Evolutionary conservation across 441 rosid species (phyloP).

Genomic region (Eruca vesicaria): DNA sequence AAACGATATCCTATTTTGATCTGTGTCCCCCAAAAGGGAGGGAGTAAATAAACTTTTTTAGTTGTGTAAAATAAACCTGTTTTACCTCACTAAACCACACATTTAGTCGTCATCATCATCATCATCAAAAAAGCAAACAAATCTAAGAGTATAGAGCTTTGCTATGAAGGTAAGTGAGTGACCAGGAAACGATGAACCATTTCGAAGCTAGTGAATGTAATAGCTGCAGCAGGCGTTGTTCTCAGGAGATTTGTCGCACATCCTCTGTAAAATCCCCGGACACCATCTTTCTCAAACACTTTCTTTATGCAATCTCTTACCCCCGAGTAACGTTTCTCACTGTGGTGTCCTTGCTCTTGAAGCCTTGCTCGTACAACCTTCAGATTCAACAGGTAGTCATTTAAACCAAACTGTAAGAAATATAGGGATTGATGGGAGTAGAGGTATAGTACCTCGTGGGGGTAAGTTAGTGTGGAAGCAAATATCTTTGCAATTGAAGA

Average conservation of each 20-base stretch:
- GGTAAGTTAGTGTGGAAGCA: constrained; percentile 70
- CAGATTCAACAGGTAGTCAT: constrained; percentile 11
- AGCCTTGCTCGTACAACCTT: constrained; percentile 69
- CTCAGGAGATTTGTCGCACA: constrained; percentile 56
- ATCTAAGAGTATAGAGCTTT: constrained; percentile 28
- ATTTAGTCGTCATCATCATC: constrained; percentile 29
- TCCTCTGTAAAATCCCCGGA: constrained; percentile 54
- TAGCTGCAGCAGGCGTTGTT: constrained; percentile 57
- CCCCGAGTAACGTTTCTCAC: constrained; percentile 63
- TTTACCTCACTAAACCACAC: constrained; percentile 10
- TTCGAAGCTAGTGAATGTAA: constrained; percentile 63
- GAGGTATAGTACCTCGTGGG: constrained; percentile 52
- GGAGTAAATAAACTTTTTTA: background rate
- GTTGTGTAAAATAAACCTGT: background rate
- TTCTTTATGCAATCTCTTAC: constrained; percentile 52
- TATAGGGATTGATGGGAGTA: background rate
- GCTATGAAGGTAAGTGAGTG: constrained; percentile 50
- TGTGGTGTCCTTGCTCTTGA: constrained; percentile 67
- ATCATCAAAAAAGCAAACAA: background rate
- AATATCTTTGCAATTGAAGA: constrained; percentile 71
- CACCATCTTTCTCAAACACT: constrained; percentile 46
- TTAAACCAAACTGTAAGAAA: background rate
- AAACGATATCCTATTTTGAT: background rate
- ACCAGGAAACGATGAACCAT: constrained; percentile 63
- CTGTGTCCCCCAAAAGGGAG: background rate